phyloP scores from a whole-genome alignment of 2,329 filamentous ascomycete species.

The Botryosphaeria agaves region DNA sequence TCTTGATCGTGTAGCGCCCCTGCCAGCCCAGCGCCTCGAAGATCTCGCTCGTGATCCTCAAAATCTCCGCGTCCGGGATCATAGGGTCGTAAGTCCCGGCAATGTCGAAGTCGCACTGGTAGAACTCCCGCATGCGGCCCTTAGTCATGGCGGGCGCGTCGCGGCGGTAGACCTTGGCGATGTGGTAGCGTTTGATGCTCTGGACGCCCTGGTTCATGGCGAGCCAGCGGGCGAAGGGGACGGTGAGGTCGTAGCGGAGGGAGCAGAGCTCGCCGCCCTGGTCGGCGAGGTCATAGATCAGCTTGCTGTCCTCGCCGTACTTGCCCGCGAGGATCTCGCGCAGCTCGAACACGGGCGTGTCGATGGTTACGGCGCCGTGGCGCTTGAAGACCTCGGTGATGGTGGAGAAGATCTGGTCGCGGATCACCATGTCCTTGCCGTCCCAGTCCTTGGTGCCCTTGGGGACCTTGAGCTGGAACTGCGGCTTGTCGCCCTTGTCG shows the following conservation, averaged over 20 bases:
- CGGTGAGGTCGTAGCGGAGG: constrained; percentile 72
- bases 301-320: constrained; percentile 82
- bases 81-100: constrained; percentile 77
- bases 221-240: constrained; percentile 81
- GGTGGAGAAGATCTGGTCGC: constrained; percentile 61
- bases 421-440: constrained; percentile 61
- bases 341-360: constrained; percentile 73
- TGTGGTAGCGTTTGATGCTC: constrained; percentile 85
- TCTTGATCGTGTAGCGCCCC: constrained; percentile 67
- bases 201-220: constrained; percentile 76
- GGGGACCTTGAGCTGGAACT: constrained; percentile 65
- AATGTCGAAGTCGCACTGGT: constrained; percentile 95
- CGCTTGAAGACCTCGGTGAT: constrained; percentile 70
- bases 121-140: constrained; percentile 89
- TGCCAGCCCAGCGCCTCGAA: constrained; percentile 66
- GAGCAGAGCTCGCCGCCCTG: constrained; percentile 77
- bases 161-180: constrained; percentile 76
- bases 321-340: constrained; percentile 77
- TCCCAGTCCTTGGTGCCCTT: constrained; percentile 85
- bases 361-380: constrained; percentile 63
- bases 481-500: constrained; percentile 18
- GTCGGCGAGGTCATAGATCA: constrained; percentile 80
- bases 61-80: constrained; percentile 80
- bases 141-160: constrained; percentile 79
- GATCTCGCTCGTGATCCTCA: constrained; percentile 70